Evolutionary conservation across 1,284 basidiomycete species (phyloP), one percentile per base, ranked within the genome.

Genomic region (Anthracocystis setariae): DNA sequence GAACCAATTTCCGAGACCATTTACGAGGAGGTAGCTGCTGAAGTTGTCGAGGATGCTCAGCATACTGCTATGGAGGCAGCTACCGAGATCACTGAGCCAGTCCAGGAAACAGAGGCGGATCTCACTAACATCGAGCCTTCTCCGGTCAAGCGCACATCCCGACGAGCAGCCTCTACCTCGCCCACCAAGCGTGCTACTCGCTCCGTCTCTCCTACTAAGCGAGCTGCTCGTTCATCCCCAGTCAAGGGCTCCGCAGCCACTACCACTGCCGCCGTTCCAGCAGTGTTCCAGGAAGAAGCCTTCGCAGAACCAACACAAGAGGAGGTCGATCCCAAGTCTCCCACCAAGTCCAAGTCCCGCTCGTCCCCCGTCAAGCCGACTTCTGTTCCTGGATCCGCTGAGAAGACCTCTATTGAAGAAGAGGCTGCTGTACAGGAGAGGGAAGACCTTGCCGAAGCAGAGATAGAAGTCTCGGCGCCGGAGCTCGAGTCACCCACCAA

Each of bases 191-290:
- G 53, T 2, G 35, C 45, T n/a, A 39, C 42, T 35, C 64, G 49
- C 24, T 66, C 64, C 13, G n/a, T n/a, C 10, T 66, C 64, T 3
- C 64, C 64, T 8, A 24, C 55, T 21, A 66, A 66, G 64, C 64
- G 53, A 7, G 20, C 24, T 29, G 5, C 45, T n/a, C 39, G 39
- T 23, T 18, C 39, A 7, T 42, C 39, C 8, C 39, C 39, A 4
- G 21, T 42, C 18, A 42, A 42, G 39, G 8, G 21, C 3, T 7
- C 29, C 29, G 29, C 29, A 7, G 29, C 29, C 29, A 23, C 29
- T 29, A 12, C 29, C 29, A 23, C 21, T 8, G 43, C 43, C 3
- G 13, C 23, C n/a, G 46, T 5, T 2, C 24, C 47, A 29, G 35
- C 24, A 9, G 1, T 33, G 12, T 8, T 43, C 20, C 15, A 3